These are phyloP conservation scores for Nakazawaea wyomingensis DNA, from an alignment of 805 yeast genomes.

Conservation along the genomic window DNA sequence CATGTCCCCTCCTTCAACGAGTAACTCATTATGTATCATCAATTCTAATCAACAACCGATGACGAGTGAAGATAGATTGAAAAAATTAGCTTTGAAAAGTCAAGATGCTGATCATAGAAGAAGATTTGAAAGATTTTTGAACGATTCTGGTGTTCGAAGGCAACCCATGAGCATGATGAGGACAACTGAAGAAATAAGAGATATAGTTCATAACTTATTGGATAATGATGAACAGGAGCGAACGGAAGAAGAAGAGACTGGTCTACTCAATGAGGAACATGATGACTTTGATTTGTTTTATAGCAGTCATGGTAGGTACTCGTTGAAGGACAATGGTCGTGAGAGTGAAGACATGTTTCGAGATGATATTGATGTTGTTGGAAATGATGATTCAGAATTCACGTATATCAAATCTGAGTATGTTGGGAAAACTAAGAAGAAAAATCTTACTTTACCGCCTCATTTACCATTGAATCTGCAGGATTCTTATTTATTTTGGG, in stretches of 20 bases:
- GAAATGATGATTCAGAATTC: constrained; percentile 10
- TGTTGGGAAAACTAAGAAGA: background rate
- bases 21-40: constrained; percentile 50
- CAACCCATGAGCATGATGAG: constrained; percentile 5
- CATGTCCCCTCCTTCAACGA: constrained; percentile 48
- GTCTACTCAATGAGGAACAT: constrained; percentile 6
- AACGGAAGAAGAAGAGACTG: background rate
- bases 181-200: constrained; percentile 1
- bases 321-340: background rate
- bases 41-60: constrained; percentile 13
- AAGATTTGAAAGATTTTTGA: constrained; percentile 22
- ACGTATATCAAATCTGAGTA: constrained; percentile 1
- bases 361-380: constrained; percentile 10
- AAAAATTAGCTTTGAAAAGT: constrained; percentile 11
- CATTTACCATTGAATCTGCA: constrained; percentile 26
- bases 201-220: constrained; percentile 2
- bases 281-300: constrained; percentile 12
- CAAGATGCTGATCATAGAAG: constrained; percentile 24
- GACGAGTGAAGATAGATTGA: constrained; percentile 7
- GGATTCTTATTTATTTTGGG: constrained; percentile 29
- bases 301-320: constrained; percentile 2
- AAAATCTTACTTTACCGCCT: background rate
- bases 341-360: background rate
- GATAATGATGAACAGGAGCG: constrained; percentile 8
- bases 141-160: constrained; percentile 20